phyloP scores from a whole-genome alignment of 2,329 filamentous ascomycete genomes.

The Pseudogymnoascus sp. region DNA sequence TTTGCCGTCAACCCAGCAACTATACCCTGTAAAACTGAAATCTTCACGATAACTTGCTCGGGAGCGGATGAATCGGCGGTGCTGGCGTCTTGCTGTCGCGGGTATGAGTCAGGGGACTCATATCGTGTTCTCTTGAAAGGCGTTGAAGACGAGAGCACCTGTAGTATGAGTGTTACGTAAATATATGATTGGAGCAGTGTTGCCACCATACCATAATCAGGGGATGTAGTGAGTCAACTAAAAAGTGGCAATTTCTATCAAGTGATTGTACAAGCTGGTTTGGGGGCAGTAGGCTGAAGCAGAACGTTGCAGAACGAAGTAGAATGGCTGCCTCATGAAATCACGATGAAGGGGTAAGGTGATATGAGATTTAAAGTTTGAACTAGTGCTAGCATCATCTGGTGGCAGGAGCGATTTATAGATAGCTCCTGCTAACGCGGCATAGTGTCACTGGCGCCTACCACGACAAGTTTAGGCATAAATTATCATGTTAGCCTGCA shows the following conservation, averaged over 20 bases:
- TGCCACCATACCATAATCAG: not conserved
- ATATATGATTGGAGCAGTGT: not conserved
- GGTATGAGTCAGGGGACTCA: not conserved
- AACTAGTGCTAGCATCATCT: not conserved
- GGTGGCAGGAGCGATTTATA: not conserved
- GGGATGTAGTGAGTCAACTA: not conserved
- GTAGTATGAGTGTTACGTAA: not conserved
- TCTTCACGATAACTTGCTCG: not conserved
- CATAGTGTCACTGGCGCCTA: not conserved
- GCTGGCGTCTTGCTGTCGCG: not conserved
- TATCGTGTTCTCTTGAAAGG: not conserved
- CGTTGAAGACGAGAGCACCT: not conserved
- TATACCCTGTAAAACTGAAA: not conserved
- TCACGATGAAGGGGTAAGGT: not conserved
- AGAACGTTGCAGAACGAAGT: not conserved
- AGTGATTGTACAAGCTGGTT: not conserved
- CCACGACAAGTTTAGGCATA: not conserved
- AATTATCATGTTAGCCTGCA: not conserved
- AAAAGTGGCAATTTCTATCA: not conserved
- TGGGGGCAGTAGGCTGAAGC: not conserved
- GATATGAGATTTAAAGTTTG: not conserved
- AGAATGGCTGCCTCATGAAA: not conserved
- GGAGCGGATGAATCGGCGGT: not conserved
- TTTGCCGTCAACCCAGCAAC: not conserved
- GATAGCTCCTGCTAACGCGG: not conserved